phyloP scores from a whole-genome alignment of 2,329 filamentous ascomycete species.

The Fusarium buharicum region DNA sequence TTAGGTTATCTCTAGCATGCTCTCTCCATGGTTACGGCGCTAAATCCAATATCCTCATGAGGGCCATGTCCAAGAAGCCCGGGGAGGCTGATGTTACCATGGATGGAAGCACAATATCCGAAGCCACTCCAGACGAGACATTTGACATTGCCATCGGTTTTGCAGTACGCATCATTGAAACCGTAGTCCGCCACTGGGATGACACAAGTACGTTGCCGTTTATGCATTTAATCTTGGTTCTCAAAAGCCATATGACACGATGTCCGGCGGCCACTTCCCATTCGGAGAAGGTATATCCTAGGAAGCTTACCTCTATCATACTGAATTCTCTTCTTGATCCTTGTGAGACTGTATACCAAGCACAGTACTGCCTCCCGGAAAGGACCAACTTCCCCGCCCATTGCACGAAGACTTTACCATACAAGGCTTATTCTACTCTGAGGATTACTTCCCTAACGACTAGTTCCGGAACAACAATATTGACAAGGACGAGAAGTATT shows the following conservation, averaged over 20 bases:
- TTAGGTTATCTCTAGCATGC: slow-evolving; percentile 48
- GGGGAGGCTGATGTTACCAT: slow-evolving; percentile 44
- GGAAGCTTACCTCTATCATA: slow-evolving; percentile 56
- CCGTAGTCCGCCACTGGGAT: slow-evolving; percentile 62
- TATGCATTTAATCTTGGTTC: slow-evolving; percentile 70
- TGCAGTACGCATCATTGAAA: slow-evolving; percentile 55
- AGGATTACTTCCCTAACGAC: slow-evolving; percentile 65
- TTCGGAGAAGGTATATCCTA: slow-evolving; percentile 61
- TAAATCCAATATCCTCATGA: slow-evolving; percentile 60
- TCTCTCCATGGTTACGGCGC: slow-evolving; percentile 50
- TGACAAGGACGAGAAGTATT: slow-evolving; percentile 74
- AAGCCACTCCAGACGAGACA: slow-evolving; percentile 39
- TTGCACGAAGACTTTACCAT: slow-evolving; percentile 76
- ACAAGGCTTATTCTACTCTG: slow-evolving; percentile 69
- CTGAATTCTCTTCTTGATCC: slow-evolving; percentile 52
- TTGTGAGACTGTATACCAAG: slow-evolving; percentile 46
- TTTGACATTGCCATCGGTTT: slow-evolving; percentile 55
- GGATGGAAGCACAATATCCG: slow-evolving; percentile 40
- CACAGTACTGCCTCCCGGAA: slow-evolving; percentile 61
- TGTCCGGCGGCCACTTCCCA: slow-evolving; percentile 56
- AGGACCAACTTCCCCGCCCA: slow-evolving; percentile 60
- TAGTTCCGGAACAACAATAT: slow-evolving; percentile 69
- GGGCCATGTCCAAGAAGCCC: slow-evolving; percentile 48
- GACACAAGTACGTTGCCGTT: slow-evolving; percentile 71
- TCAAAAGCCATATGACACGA: slow-evolving; percentile 60